Base-by-base conservation (phyloP, 139 green algal genomes). In the Nannochloris sp. region DNA sequence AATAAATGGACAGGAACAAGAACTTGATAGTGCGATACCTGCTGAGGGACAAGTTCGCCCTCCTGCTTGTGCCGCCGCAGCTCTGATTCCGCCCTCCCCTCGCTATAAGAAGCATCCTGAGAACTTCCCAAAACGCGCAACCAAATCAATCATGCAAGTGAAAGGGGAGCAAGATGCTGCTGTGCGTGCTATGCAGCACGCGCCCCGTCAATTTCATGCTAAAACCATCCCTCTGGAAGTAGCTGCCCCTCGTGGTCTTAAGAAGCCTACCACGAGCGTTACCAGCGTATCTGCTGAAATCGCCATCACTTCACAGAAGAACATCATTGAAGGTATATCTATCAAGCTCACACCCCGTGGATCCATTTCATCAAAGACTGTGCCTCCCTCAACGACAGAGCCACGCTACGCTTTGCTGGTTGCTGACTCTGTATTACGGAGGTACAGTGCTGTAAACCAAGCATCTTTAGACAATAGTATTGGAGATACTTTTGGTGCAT, bases 321-420 rank as follows among this genome's bases (percentile, higher is more conserved):
- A 19, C 42, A 19, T 51, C 19, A 19, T 27, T 51, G 42, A 51
- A 51, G 42, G 19, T 19, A 19, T 27, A 19, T 19, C 42, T 51
- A n/a, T n/a, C n/a, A n/a, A n/a, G n/a, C n/a, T n/a, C n/a, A n/a
- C n/a, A n/a, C n/a, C n/a, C n/a, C n/a, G n/a, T n/a, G n/a, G n/a
- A n/a, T 19, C 42, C 19, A 51, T 19, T 19, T 19, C 19, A 19
- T 58, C 65, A 45, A 65, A 31, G 0, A 58, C 65, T 4, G 29
- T 72, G 54, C 65, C 65, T 15, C 65, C 66, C 2, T 66, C 54
- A 15, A 60, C 36, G 2, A 55, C 60, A 23, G 24, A 72, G 8
- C 65, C 55, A 15, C 37, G 65, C 9, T 72, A 72, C 23, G 65
- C 65, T 3, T 35, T 72, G 29, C 36, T 72, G 30, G 54, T 51